Conservation (phyloP, 2,329 filamentous ascomycete genomes). For the Clarireedia paspali region DNA sequence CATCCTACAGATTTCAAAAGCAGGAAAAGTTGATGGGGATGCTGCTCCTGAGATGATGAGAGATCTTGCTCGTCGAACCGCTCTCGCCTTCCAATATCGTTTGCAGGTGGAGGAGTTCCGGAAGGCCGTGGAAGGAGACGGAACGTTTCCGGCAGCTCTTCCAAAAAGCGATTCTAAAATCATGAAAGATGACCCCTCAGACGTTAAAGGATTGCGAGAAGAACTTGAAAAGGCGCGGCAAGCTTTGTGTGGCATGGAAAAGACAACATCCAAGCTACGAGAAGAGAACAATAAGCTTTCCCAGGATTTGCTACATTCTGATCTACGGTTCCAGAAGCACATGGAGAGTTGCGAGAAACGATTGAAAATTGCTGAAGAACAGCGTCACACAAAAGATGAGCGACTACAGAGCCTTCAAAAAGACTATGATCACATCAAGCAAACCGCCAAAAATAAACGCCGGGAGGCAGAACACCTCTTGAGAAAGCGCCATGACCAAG, state of each 20-base stretch:
- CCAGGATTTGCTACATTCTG: slow-evolving; percentile 22
- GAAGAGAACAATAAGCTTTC: slow-evolving; percentile 27
- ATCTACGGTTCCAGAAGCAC: slow-evolving; percentile 22
- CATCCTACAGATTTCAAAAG: slow-evolving; percentile 43
- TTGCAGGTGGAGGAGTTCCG: slow-evolving; percentile 53
- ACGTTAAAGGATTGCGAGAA: slow-evolving; percentile 43
- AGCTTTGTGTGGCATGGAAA: slow-evolving; percentile 41
- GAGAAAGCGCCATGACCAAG: slow-evolving; percentile 48
- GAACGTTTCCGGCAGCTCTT: slow-evolving; percentile 32
- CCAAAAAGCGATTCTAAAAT: slow-evolving; percentile 44
- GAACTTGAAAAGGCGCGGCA: slow-evolving; percentile 46
- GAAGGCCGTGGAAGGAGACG: slow-evolving; percentile 37
- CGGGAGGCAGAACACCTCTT: slow-evolving; percentile 48
- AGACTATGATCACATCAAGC: slow-evolving; percentile 47
- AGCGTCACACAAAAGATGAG: slow-evolving; percentile 38
- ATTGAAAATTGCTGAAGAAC: slow-evolving; percentile 37
- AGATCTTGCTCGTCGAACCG: slow-evolving; percentile 50
- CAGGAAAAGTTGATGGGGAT: slow-evolving; percentile 32
- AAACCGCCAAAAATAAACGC: slow-evolving; percentile 45
- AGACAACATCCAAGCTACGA: slow-evolving; percentile 20
- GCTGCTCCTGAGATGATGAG: slow-evolving; percentile 42
- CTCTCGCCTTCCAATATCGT: slow-evolving; percentile 49
- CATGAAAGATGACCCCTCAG: slow-evolving; percentile 45
- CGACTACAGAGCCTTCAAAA: slow-evolving; percentile 41
- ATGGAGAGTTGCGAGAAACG: slow-evolving; percentile 32